Base-by-base conservation (phyloP, 1,284 basidiomycete genomes). In the Rhodotorula sp. region DNA sequence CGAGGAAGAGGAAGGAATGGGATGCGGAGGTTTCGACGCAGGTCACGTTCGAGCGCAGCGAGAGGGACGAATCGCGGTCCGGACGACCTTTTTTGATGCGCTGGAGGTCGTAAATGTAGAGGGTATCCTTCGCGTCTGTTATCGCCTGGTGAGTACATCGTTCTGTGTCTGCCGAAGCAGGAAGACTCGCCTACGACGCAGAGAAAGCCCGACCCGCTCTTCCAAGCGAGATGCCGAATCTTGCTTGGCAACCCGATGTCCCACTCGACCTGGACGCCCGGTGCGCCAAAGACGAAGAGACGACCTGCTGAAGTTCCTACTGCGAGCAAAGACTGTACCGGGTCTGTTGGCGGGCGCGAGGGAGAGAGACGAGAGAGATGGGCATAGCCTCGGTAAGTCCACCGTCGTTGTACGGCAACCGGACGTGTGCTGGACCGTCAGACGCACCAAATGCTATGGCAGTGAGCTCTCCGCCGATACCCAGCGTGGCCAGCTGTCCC, bases 301-400 rank as follows among this genome's bases (percentile, higher is more conserved):
- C 77, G 75, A 0, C 90, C 90, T 44, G 77, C 76, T 4, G 75
- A 72, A 0, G 81, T 82, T 80, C 90, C 92, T 53, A 89, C 81
- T 6, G 89, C 91, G 24, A 95, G 83, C 24, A 92, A 81, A 9
- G 89, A 86, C 48, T 87, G 84, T 50, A 90, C 80, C 3, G 91
- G 88, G 75, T 94, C 90, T 75, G 61, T 37, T 22, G 13, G 28
- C 13, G 16, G 7, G 40, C 28, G 46, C 28, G 46, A 53, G 46
- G 34, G 26, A 6, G 46, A 18, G 47, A 31, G 18, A 13, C 7
- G 5, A 40, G 37, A 24, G 52, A 67, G 22, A 48, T n/a, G 31
- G 18, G 44, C 34, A 8, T 37, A 28, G 28, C 16, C 16, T n/a
- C 48, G 48, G 48, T 50, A 26, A 50, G 48, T 26, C n/a, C 15